Conservation (phyloP, 177 flowering plant species). For the Telopea speciosissima region DNA sequence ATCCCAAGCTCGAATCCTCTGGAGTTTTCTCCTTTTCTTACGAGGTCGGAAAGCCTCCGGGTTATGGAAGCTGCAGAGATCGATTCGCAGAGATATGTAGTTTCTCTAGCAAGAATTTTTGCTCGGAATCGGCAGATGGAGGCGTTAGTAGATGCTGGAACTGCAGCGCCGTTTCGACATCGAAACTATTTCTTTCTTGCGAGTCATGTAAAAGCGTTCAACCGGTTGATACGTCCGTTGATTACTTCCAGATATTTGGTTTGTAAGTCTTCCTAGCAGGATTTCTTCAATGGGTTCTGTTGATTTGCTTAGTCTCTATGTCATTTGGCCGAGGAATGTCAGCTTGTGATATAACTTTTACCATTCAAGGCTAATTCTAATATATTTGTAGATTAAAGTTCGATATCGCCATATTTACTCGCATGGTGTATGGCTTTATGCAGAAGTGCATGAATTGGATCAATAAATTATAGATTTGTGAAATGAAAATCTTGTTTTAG, state of each 20-base stretch:
- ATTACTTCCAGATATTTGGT: conserved; percentile 67
- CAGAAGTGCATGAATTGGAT: neutral
- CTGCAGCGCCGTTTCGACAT: conserved; percentile 28
- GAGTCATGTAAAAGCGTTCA: conserved; percentile 62
- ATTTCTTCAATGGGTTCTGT: neutral
- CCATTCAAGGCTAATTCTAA: neutral
- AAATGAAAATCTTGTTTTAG: neutral
- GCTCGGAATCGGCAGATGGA: conserved; percentile 22
- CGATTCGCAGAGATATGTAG: neutral
- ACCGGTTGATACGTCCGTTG: conserved; percentile 64
- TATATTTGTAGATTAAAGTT: neutral
- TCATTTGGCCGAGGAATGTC: neutral
- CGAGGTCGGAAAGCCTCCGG: conserved; percentile 4
- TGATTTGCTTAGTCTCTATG: neutral
- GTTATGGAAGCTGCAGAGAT: neutral
- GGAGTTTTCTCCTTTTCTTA: neutral
- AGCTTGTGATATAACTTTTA: neutral
- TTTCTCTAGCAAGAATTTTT: conserved; percentile 21
- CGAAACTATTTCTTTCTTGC: conserved; percentile 52
- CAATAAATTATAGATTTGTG: neutral
- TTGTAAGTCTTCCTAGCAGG: conserved; percentile 31
- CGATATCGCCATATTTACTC: neutral
- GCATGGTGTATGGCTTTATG: neutral
- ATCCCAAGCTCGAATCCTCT: conserved; percentile 3
- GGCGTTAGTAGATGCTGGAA: conserved; percentile 49